Percentiles rank a stretch among this genome's conserved stretches.
Conservation (phyloP, 2,329 filamentous ascomycete genomes). For the Penicillium sp. region DNA sequence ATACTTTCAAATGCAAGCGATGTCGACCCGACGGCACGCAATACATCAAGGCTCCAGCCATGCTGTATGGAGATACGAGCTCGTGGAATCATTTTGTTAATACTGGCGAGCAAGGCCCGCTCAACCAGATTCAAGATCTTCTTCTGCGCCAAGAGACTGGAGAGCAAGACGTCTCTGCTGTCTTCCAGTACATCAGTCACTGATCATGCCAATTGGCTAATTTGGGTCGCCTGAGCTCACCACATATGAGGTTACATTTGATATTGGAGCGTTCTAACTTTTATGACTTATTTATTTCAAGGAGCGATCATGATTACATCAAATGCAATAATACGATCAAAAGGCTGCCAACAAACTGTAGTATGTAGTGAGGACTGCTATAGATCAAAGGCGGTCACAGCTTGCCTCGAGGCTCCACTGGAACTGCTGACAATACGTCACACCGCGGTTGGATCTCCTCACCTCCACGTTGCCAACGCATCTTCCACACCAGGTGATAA, state of each 20-base stretch:
- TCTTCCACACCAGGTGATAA: neutral
- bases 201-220: slow-evolving; percentile 35
- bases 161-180: slow-evolving; percentile 81
- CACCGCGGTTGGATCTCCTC: slow-evolving; percentile 6
- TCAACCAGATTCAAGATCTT: slow-evolving; percentile 86
- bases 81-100: slow-evolving; percentile 99
- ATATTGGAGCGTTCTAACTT: neutral
- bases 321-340: neutral
- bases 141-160: slow-evolving; percentile 81
- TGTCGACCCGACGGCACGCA: slow-evolving; percentile 88
- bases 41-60: slow-evolving; percentile 84
- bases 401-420: neutral
- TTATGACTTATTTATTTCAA: neutral
- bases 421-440: slow-evolving; percentile 9
- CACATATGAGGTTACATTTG: neutral
- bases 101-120: slow-evolving; percentile 63
- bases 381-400: neutral
- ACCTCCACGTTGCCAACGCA: slow-evolving; percentile 14
- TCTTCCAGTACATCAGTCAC: slow-evolving; percentile 99
- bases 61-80: slow-evolving; percentile 96
- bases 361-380: neutral
- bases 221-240: neutral
- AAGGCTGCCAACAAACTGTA: neutral
- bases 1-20: slow-evolving; percentile 97
- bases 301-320: neutral